A percentile compares a stretch with the other conserved stretches of the same genome.
Evolutionary conservation across 352 stramenopile genomes (phyloP).

Genomic region (Lagenidium giganteum): DNA sequence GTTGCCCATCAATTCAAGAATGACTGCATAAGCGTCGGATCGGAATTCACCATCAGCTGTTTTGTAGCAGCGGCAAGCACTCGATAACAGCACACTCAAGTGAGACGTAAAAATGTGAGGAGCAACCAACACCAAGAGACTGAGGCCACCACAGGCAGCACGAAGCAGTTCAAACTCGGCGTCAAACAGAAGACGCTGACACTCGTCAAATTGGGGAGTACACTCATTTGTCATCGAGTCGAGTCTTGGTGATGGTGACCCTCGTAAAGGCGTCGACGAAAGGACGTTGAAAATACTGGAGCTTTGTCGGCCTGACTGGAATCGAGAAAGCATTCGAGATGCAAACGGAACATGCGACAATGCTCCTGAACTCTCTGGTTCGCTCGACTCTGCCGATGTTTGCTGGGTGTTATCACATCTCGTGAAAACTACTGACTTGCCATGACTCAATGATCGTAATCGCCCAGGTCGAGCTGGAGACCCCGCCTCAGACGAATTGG

Average conservation of each 20-base stretch:
- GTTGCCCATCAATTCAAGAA: slow-evolving; percentile 66
- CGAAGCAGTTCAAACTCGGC: slow-evolving; percentile 58
- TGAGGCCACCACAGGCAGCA: slow-evolving; percentile 48
- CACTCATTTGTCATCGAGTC: slow-evolving; percentile 6
- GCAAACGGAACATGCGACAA: slow-evolving; percentile 41
- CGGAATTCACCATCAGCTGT: slow-evolving; percentile 63
- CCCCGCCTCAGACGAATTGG: no score
- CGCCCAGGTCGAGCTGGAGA: no score
- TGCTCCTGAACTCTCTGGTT: neutral
- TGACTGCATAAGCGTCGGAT: slow-evolving; percentile 47
- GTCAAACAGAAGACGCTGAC: slow-evolving; percentile 47
- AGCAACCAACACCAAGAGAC: slow-evolving; percentile 45
- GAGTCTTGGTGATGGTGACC: slow-evolving; percentile 9
- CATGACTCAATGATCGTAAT: no score
- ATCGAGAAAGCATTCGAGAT: slow-evolving; percentile 68
- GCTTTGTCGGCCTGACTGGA: slow-evolving; percentile 45
- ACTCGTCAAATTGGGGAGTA: slow-evolving; percentile 26
- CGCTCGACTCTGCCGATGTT: no score
- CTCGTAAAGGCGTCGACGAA: slow-evolving; percentile 20
- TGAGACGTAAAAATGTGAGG: slow-evolving; percentile 35
- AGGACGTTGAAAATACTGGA: slow-evolving; percentile 56
- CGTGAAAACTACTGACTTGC: no score
- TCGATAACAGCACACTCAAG: slow-evolving; percentile 24
- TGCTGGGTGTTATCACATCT: no score
- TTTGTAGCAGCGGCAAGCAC: slow-evolving; percentile 22